These are phyloP conservation scores for Fusarium avenaceum DNA, from an alignment of 2,329 filamentous ascomycete species.

Conservation along the genomic window DNA sequence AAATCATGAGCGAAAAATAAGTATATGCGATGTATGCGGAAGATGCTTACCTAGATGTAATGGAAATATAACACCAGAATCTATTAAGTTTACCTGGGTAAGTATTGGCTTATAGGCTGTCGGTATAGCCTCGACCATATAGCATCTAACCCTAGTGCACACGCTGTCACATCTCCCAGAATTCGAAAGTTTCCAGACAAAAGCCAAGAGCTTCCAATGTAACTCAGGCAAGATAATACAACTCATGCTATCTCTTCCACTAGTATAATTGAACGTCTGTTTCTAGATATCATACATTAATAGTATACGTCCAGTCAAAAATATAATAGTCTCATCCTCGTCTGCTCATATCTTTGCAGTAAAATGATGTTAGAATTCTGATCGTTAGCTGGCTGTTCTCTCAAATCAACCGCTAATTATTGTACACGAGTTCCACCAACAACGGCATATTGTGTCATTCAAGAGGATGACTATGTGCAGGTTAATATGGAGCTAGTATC, in stretches of 20 bases:
- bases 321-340: not conserved
- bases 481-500: slow-evolving; percentile 11
- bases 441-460: slow-evolving; percentile 33
- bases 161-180: not conserved
- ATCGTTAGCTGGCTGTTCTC: not conserved
- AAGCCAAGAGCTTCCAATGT: not conserved
- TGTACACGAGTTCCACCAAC: slow-evolving; percentile 12
- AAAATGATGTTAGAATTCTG: not conserved
- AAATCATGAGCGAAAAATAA: not conserved
- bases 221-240: not conserved
- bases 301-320: not conserved
- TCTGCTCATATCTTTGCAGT: not conserved
- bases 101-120: too few species aligned
- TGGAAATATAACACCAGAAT: too few species aligned
- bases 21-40: not conserved
- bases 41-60: not conserved
- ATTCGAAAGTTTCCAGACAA: not conserved
- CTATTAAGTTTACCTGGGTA: too few species aligned
- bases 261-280: slow-evolving; percentile 9
- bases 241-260: not conserved
- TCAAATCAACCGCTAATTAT: slow-evolving; percentile 9
- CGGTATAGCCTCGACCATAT: too few species aligned
- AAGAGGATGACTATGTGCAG: slow-evolving; percentile 27
- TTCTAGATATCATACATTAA: slow-evolving; percentile 9
- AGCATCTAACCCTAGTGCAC: too few species aligned